These are phyloP conservation scores for Deuterostichococcus epilithicus DNA, from an alignment of 139 green algal genomes.

Conservation along the genomic window DNA sequence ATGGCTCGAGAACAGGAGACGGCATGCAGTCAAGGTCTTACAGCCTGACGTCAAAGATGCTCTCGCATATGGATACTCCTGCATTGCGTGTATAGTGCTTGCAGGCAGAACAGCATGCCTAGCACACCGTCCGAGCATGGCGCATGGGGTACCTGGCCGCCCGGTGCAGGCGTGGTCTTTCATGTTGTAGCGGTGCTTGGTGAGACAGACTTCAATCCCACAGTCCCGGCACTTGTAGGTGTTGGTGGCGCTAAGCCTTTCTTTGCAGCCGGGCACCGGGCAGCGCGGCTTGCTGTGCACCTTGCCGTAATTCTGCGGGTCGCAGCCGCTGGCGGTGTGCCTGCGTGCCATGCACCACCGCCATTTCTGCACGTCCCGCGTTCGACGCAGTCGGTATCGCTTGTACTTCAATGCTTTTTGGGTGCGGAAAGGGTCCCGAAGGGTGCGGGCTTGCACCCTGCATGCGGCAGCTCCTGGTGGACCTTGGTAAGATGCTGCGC, in stretches of 20 bases:
- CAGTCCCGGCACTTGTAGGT: conserved; percentile 27
- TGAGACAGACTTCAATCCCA: conserved; percentile 45
- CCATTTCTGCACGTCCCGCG: neutral
- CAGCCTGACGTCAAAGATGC: too few relatives aligned
- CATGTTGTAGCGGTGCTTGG: conserved; percentile 55
- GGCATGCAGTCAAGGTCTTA: too few relatives aligned
- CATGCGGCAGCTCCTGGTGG: too few relatives aligned
- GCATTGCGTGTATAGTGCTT: too few relatives aligned
- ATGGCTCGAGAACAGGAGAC: too few relatives aligned
- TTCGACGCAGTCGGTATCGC: neutral
- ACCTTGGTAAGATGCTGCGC: too few relatives aligned
- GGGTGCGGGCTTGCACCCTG: too few relatives aligned
- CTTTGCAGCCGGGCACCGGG: conserved; percentile 51
- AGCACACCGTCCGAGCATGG: neutral
- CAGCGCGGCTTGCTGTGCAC: conserved; percentile 65
- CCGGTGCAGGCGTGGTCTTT: conserved; percentile 58
- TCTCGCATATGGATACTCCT: too few relatives aligned
- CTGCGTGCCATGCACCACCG: neutral
- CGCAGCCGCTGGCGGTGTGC: conserved; percentile 34
- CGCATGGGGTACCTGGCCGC: neutral
- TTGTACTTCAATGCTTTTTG: neutral
- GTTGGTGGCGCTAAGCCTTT: conserved; percentile 70
- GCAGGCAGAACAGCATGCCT: too few relatives aligned
- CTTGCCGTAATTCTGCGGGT: conserved; percentile 64
- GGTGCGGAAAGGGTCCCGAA: too few relatives aligned